Conservation (phyloP, 78 protist species). For the slime mould (Dictyostelium discoideum) region DNA sequence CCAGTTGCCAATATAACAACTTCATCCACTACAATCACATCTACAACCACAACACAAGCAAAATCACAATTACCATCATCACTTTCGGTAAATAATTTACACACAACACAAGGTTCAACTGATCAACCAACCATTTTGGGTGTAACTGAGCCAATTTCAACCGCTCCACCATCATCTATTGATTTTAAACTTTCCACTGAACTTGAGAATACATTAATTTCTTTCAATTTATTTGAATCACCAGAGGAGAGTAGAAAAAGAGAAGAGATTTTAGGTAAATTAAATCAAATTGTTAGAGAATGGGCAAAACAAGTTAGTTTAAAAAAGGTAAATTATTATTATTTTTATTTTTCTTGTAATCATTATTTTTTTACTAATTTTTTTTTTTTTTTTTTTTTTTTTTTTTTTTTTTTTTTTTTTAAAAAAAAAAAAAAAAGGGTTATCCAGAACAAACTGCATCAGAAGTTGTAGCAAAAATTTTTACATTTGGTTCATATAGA, state of each 20-base stretch:
- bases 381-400: neutral
- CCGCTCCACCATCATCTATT: conserved; percentile 37
- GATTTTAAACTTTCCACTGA: conserved; percentile 52
- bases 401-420: no score
- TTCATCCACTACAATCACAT: neutral
- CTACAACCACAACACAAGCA: neutral
- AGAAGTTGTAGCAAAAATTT: conserved; percentile 84
- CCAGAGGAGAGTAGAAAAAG: conserved; percentile 77
- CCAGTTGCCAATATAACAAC: neutral
- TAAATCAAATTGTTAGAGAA: conserved; percentile 70
- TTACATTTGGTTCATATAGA: conserved; percentile 98
- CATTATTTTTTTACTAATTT: neutral
- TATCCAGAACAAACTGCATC: conserved; percentile 48
- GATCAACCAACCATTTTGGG: conserved; percentile 11
- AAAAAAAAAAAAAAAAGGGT: conserved; percentile 45
- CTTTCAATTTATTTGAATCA: conserved; percentile 70
- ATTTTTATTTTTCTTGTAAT: neutral
- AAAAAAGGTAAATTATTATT: conserved; percentile 44
- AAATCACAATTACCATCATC: conserved; percentile 13
- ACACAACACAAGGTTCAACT: neutral
- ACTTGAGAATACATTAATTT: conserved; percentile 50
- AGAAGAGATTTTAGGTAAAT: conserved; percentile 82
- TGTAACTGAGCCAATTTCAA: conserved; percentile 79
- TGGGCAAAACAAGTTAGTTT: conserved; percentile 79
- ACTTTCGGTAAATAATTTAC: neutral